Evolutionary conservation across 129 eudicot species (phyloP).

Genomic region (Sambucus nigra): DNA sequence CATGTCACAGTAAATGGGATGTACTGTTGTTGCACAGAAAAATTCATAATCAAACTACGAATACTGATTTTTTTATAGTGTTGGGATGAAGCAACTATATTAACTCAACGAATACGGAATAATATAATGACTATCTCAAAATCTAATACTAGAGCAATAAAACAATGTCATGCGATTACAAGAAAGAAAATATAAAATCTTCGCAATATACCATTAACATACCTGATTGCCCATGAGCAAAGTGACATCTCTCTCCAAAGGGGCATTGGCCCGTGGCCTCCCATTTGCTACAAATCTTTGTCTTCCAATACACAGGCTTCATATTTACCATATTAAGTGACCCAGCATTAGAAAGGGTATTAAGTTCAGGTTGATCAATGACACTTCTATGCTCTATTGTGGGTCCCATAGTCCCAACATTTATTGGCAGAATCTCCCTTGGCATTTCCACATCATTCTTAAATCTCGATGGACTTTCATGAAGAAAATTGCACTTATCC

Average conservation of each 20-base stretch:
- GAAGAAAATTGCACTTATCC: slow-evolving; percentile 68
- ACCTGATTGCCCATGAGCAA: slow-evolving; percentile 91
- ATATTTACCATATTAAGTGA: slow-evolving; percentile 7
- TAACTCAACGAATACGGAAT: background rate
- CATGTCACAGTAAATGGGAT: background rate
- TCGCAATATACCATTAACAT: background rate
- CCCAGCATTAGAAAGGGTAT: slow-evolving; percentile 19
- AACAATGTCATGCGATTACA: background rate
- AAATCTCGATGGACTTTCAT: slow-evolving; percentile 51
- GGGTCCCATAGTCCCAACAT: slow-evolving; percentile 39
- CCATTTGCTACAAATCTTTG: slow-evolving; percentile 65
- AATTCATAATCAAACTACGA: background rate
- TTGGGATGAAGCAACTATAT: background rate
- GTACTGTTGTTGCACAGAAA: background rate
- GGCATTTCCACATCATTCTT: slow-evolving; percentile 13
- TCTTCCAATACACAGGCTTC: slow-evolving; percentile 52
- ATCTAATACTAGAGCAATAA: background rate
- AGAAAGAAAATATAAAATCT: background rate
- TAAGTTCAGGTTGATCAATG: slow-evolving; percentile 10
- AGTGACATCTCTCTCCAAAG: slow-evolving; percentile 60
- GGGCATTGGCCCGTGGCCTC: slow-evolving; percentile 63
- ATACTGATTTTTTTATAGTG: background rate
- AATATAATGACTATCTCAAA: too few relatives aligned
- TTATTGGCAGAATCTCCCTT: slow-evolving; percentile 58
- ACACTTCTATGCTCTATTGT: slow-evolving; percentile 13